Evolutionary conservation across 2,329 filamentous ascomycete genomes (phyloP).

Genomic region (Blastomyces silverae): DNA sequence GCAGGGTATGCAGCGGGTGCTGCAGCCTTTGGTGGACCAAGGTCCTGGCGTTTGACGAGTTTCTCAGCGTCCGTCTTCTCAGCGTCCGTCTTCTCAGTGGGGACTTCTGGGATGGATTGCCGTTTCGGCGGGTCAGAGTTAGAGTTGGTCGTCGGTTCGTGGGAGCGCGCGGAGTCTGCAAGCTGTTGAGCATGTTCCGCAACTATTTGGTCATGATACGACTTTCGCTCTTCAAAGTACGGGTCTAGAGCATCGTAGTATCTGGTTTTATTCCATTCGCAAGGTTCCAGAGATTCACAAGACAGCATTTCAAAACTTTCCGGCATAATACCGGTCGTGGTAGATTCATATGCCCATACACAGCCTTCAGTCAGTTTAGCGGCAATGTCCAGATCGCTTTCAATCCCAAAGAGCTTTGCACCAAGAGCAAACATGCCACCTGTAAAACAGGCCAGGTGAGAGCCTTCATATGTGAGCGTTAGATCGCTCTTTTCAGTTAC

Average conservation of each 20-base stretch:
- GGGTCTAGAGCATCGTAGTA: constrained; percentile 21
- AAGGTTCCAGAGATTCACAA: constrained; percentile 30
- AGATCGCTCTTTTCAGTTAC: constrained; percentile 25
- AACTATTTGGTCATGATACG: constrained; percentile 1
- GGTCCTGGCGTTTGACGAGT: constrained; percentile 14
- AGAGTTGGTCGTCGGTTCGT: constrained; percentile 23
- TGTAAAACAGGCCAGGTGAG: constrained; percentile 50
- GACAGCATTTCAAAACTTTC: constrained; percentile 42
- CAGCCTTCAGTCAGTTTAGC: constrained; percentile 50
- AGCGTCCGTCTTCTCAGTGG: constrained; percentile 39
- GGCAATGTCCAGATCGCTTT: constrained; percentile 46
- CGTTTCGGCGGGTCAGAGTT: constrained; percentile 25
- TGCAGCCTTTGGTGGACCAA: constrained; percentile 32
- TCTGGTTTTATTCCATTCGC: constrained; percentile 21
- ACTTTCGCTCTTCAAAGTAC: constrained; percentile 17
- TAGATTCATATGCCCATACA: constrained; percentile 49
- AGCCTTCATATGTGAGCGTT: constrained; percentile 38
- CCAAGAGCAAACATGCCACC: constrained; percentile 53
- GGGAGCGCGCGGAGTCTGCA: constrained; percentile 39
- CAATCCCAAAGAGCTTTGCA: constrained; percentile 47
- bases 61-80: constrained; percentile 27
- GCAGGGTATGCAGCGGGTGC: constrained; percentile 28
- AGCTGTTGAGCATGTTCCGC: constrained; percentile 14
- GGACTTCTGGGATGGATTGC: constrained; percentile 38
- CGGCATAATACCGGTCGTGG: constrained; percentile 50